These are phyloP conservation scores for Hirsutella rhossiliensis DNA, from an alignment of 2,329 filamentous ascomycete species.

Conservation along the genomic window DNA sequence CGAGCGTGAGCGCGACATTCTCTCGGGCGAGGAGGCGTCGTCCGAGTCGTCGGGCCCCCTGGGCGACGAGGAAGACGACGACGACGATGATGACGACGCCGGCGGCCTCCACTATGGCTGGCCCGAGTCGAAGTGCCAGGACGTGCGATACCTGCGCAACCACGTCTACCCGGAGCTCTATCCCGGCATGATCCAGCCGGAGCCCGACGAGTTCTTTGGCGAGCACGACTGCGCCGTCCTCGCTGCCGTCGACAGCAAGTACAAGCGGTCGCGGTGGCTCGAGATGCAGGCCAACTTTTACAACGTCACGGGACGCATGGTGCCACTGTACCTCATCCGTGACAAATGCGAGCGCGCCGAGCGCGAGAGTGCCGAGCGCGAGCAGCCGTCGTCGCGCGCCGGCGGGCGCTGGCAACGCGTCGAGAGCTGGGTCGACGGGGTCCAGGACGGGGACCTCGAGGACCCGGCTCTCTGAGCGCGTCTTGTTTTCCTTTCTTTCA, in stretches of 20 bases:
- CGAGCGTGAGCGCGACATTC: conserved; percentile 2
- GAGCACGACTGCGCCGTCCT: conserved; percentile 22
- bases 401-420: conserved; percentile 3
- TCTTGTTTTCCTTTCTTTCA: background rate
- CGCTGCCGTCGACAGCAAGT: conserved; percentile 19
- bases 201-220: conserved; percentile 13
- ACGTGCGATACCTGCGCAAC: conserved; percentile 18
- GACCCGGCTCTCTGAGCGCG: background rate
- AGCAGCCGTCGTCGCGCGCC: background rate
- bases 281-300: conserved; percentile 31
- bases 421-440: conserved; percentile 10
- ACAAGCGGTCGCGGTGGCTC: conserved; percentile 22
- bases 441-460: conserved; percentile 3
- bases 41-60: conserved; percentile 9
- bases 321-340: conserved; percentile 24
- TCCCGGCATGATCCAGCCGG: conserved; percentile 9
- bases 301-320: conserved; percentile 28
- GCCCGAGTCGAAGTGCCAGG: conserved; percentile 8
- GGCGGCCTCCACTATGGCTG: conserved; percentile 2
- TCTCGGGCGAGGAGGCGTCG: conserved; percentile 15
- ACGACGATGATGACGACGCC: background rate
- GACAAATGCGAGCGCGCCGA: conserved; percentile 20
- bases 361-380: conserved; percentile 1
- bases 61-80: conserved; percentile 7
- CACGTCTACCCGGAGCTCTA: conserved; percentile 19